Conservation (phyloP, 2,329 filamentous ascomycete species). For the Botryotinia globosa region DNA sequence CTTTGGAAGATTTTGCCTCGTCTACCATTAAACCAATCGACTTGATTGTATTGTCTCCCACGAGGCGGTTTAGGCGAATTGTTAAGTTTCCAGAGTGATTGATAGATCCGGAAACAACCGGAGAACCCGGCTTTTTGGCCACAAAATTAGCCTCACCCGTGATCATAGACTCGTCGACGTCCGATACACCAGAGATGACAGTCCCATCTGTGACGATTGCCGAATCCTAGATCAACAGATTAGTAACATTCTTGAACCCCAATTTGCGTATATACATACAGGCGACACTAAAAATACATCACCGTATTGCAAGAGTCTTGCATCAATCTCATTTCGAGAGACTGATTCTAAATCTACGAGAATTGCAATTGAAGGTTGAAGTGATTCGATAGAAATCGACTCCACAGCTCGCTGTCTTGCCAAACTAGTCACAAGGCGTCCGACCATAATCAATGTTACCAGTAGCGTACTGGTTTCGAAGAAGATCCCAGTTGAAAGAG, state of each 20-base stretch:
- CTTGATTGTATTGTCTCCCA: constrained; percentile 69
- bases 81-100: constrained; percentile 63
- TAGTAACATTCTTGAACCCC: too few relatives aligned
- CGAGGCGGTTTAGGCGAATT: constrained; percentile 57
- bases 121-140: constrained; percentile 52
- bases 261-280: too few relatives aligned
- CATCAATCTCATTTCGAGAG: constrained; percentile 54
- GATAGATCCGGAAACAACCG: constrained; percentile 65
- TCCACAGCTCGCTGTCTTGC: constrained; percentile 55
- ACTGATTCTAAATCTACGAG: constrained; percentile 42
- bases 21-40: constrained; percentile 69
- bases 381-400: constrained; percentile 53
- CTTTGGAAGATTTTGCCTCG: constrained; percentile 65
- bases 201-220: constrained; percentile 67
- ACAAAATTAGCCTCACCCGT: constrained; percentile 68
- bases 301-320: constrained; percentile 65
- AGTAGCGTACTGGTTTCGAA: constrained; percentile 62
- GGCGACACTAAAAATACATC: constrained; percentile 64
- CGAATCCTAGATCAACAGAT: constrained; percentile 41
- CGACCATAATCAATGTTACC: constrained; percentile 58
- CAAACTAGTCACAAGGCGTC: constrained; percentile 50
- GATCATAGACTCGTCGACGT: constrained; percentile 74
- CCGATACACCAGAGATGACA: constrained; percentile 59
- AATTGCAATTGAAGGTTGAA: constrained; percentile 58
- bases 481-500: constrained; percentile 51